These are phyloP conservation scores for Tetratostichococcus sp. DNA, from an alignment of 139 green algal species.

Conservation along the genomic window DNA sequence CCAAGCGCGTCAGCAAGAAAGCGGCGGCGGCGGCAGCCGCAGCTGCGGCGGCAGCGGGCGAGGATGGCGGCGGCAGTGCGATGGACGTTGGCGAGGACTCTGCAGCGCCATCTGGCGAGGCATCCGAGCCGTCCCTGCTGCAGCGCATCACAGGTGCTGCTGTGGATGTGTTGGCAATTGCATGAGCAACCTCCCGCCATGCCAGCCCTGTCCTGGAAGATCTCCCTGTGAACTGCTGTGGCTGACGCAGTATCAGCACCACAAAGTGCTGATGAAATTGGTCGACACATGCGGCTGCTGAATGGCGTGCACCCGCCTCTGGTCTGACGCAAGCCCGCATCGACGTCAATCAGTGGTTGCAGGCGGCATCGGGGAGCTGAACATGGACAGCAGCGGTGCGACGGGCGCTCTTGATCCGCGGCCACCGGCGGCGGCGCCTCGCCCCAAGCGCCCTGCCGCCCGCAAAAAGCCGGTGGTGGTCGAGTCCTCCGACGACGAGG, in stretches of 20 bases:
- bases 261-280: no score
- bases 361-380: constrained; percentile 32
- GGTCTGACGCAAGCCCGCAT: no score
- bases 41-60: no score
- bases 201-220: no score
- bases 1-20: neutral
- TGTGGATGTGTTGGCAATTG: no score
- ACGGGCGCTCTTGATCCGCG: neutral
- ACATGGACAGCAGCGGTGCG: constrained; percentile 9
- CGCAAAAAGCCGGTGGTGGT: constrained; percentile 3
- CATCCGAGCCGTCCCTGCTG: neutral
- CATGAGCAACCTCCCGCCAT: no score
- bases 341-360: neutral
- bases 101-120: no score
- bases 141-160: neutral
- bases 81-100: neutral
- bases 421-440: neutral
- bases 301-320: no score
- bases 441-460: constrained; percentile 3
- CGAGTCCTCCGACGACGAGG: neutral
- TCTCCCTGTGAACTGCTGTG: no score
- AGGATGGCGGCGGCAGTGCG: neutral
- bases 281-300: no score
- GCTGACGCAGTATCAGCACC: no score
- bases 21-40: no score